Conservation (phyloP, 2,329 filamentous ascomycete genomes). For the Coniochaeta sp. region DNA sequence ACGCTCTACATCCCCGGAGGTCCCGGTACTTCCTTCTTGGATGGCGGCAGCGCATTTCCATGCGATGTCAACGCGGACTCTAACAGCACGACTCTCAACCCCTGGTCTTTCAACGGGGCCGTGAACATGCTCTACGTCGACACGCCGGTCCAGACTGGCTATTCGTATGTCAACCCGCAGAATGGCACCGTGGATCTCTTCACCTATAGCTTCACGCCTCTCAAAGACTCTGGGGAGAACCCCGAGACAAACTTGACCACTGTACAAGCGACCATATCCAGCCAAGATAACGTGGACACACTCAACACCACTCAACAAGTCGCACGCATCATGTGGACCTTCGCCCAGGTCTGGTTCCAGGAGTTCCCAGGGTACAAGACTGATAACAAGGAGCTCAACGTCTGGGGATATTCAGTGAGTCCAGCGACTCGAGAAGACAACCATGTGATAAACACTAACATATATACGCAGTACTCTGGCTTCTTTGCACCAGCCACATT, state of each 20-base stretch:
- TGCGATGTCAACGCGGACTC: slow-evolving; percentile 44
- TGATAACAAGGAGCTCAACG: slow-evolving; percentile 45
- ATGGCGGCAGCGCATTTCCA: slow-evolving; percentile 42
- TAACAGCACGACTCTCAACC: slow-evolving; percentile 44
- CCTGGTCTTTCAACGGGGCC: slow-evolving; percentile 56
- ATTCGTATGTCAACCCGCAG: slow-evolving; percentile 19
- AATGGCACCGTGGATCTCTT: slow-evolving; percentile 14
- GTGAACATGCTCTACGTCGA: slow-evolving; percentile 67
- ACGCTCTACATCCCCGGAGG: slow-evolving; percentile 58
- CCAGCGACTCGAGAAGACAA: not conserved
- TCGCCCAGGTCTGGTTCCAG: slow-evolving; percentile 47
- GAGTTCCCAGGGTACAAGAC: slow-evolving; percentile 47
- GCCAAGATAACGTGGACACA: slow-evolving; percentile 32
- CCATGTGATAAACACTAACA: too few relatives aligned
- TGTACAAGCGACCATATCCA: slow-evolving; percentile 36
- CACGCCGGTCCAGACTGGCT: slow-evolving; percentile 40
- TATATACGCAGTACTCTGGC: slow-evolving; percentile 22
- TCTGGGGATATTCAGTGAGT: slow-evolving; percentile 20
- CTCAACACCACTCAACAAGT: slow-evolving; percentile 41
- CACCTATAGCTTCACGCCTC: slow-evolving; percentile 13
- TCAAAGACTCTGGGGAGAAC: slow-evolving; percentile 16
- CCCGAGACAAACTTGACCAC: slow-evolving; percentile 41
- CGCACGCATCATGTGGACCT: slow-evolving; percentile 44
- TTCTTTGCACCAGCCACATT: slow-evolving; percentile 22
- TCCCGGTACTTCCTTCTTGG: slow-evolving; percentile 51